Evolutionary conservation across 208 protist species (phyloP), one percentile per base, ranked within the genome.

Genomic region (Trypanosomatidae sp.): DNA sequence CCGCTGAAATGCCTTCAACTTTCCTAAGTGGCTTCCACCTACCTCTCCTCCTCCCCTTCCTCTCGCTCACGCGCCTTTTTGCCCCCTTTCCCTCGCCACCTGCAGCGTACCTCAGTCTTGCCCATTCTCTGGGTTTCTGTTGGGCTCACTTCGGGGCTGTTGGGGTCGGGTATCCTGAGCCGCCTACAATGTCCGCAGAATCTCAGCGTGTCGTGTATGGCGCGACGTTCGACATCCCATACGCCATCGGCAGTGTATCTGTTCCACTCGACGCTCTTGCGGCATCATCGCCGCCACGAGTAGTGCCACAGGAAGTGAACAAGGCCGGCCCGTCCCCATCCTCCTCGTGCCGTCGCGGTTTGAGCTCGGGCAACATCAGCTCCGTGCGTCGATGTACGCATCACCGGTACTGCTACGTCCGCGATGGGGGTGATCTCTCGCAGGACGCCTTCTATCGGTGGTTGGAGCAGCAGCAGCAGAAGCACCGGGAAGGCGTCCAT

Each of bases 391-490:
- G 85, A 7, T 91, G 82, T 76, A 93, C 91, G 19, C 92, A 95
- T 66, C 59, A 85, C 43, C 84, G 92, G 25, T 92, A 88, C 80
- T 90, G 84, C 73, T 96, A 95, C 71, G 47, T 96, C 3, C 89
- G 92, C 33, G 90, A 96, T 69, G 90, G 92, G 30, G 46, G 81
- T 3, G 64, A 62, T 0, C 79, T 90, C 13, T 68, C 62, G 25
- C 52, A 84, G 55, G 90, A 96, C 71, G 70, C 84, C 59, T 92
- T 91, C 50, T 94, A 91, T 69, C 87, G 91, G 62, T 92, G 84
- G 79, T 49, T 90, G n/a, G 44, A 66, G 53, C 55, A 77, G 7
- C 71, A 60, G 15, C 71, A 15, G 33, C 66, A 28, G 30, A 10
- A 36, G 47, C 66, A 59, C 28, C 47, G 36, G 50, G 12, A 76